Conservation (phyloP, 495 filamentous ascomycete species). For the Tricharina praecox region DNA sequence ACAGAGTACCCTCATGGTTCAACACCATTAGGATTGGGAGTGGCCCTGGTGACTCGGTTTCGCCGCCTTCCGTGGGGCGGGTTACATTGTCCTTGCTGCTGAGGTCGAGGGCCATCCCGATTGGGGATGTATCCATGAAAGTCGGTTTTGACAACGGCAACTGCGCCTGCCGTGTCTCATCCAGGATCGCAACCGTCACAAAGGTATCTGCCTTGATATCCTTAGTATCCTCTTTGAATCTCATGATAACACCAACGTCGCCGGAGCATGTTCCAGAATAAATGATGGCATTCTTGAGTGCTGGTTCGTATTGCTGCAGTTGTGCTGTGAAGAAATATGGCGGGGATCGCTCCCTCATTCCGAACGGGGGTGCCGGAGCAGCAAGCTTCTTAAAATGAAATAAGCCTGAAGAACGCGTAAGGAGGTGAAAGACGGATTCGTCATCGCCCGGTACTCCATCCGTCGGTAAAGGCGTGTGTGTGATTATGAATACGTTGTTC, state of each 20-base stretch:
- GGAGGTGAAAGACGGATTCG: slow-evolving; percentile 52
- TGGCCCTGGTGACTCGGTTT: slow-evolving; percentile 63
- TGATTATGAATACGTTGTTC: slow-evolving; percentile 64
- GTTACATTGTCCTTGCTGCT: slow-evolving; percentile 61
- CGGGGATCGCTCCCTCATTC: slow-evolving; percentile 41
- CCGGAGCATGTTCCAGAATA: slow-evolving; percentile 60
- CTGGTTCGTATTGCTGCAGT: slow-evolving; percentile 60
- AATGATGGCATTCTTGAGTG: slow-evolving; percentile 61
- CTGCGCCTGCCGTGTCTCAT: slow-evolving; percentile 61
- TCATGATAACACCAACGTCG: slow-evolving; percentile 61
- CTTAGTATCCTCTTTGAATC: slow-evolving; percentile 43
- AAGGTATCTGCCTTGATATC: slow-evolving; percentile 49
- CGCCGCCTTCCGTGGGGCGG: slow-evolving; percentile 60
- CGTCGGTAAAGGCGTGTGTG: slow-evolving; percentile 48
- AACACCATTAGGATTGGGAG: slow-evolving; percentile 74
- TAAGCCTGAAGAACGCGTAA: slow-evolving; percentile 47
- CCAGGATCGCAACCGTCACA: slow-evolving; percentile 50
- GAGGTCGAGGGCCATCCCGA: slow-evolving; percentile 69
- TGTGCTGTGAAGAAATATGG: slow-evolving; percentile 62
- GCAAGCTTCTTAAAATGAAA: slow-evolving; percentile 47
- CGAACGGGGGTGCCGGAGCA: slow-evolving; percentile 54
- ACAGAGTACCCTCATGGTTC: slow-evolving; percentile 74
- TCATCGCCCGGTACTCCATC: slow-evolving; percentile 40
- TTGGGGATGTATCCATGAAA: slow-evolving; percentile 57
- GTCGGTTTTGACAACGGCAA: slow-evolving; percentile 49